Conservation (phyloP, 2,329 filamentous ascomycete genomes). For the Zasmidium citrigriseum region DNA sequence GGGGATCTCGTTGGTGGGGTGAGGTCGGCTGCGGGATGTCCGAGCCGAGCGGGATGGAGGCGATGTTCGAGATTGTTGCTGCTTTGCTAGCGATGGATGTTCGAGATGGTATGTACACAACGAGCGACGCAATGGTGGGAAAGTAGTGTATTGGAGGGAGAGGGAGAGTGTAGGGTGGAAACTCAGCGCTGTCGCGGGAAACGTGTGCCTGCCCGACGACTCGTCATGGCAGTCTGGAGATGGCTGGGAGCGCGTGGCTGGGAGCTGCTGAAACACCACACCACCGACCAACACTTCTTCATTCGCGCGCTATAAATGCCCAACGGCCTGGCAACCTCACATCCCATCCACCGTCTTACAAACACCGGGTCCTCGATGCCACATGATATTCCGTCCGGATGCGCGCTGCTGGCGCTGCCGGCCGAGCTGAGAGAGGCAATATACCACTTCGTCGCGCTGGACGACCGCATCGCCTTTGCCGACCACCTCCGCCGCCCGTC, state of each 20-base stretch:
- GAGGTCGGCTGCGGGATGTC: neutral
- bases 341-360: neutral
- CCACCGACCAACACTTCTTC: neutral
- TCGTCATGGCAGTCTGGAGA: neutral
- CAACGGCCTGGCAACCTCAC: neutral
- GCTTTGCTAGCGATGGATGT: neutral
- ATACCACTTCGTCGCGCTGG: conserved; percentile 13
- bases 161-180: neutral
- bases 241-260: neutral
- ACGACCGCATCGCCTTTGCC: conserved; percentile 15
- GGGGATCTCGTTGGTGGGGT: neutral
- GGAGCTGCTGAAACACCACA: neutral
- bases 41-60: neutral
- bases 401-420: conserved; percentile 13
- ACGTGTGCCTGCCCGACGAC: neutral
- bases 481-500: conserved; percentile 9
- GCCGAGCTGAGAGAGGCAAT: conserved; percentile 15
- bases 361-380: neutral
- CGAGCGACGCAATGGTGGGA: conserved; percentile 8
- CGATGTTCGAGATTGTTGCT: neutral
- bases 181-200: neutral
- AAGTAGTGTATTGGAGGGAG: neutral
- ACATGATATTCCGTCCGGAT: neutral
- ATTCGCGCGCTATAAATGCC: neutral
- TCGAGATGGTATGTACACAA: neutral